These are phyloP conservation scores for Kwoniella europaea DNA, from an alignment of 768 basidiomycete genomes.

Conservation along the genomic window DNA sequence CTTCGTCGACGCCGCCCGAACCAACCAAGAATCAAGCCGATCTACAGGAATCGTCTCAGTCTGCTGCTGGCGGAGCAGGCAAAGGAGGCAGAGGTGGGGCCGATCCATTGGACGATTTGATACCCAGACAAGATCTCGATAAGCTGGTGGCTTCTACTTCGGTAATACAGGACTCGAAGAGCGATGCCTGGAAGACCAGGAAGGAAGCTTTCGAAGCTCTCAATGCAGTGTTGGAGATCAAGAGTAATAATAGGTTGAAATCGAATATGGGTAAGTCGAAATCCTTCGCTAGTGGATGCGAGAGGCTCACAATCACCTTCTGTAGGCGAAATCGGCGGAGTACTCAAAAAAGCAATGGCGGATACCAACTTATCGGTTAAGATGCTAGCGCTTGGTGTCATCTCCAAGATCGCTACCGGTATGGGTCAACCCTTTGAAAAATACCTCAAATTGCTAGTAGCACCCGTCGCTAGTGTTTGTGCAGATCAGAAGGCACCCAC, in stretches of 20 bases:
- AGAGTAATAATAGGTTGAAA: constrained; percentile 89
- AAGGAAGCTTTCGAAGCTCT: constrained; percentile 91
- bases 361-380: constrained; percentile 97
- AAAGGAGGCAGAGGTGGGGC: constrained; percentile 56
- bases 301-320: too few relatives aligned
- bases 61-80: constrained; percentile 60
- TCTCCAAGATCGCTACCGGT: constrained; percentile 83
- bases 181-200: constrained; percentile 93
- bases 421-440: constrained; percentile 98
- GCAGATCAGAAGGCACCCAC: constrained; percentile 91
- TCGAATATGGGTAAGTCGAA: constrained; percentile 74
- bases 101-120: constrained; percentile 89
- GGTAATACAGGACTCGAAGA: constrained; percentile 81
- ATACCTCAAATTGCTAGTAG: constrained; percentile 74
- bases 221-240: constrained; percentile 83
- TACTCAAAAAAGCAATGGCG: constrained; percentile 82
- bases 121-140: constrained; percentile 93
- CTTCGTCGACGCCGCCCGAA: constrained; percentile 74
- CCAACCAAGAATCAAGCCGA: constrained; percentile 80
- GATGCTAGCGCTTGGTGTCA: constrained; percentile 82
- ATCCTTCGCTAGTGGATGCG: too few relatives aligned
- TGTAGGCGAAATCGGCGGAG: constrained; percentile 83
- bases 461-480: constrained; percentile 79
- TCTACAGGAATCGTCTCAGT: constrained; percentile 63
- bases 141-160: constrained; percentile 79